phyloP scores from a whole-genome alignment of 1,284 basidiomycete genomes.

The Pterulicium gracile region DNA sequence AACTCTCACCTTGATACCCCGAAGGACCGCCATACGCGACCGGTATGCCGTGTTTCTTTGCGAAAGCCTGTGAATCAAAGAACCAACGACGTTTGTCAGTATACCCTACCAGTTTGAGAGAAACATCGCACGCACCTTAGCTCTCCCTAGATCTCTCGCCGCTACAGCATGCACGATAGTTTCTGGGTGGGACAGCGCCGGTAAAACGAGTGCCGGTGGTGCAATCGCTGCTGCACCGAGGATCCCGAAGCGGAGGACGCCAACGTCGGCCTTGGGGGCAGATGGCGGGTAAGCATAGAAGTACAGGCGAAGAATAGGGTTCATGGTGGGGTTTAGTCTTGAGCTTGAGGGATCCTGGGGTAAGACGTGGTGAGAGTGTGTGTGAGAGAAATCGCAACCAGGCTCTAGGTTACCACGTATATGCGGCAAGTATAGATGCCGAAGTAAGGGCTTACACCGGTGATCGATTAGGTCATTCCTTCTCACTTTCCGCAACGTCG shows the following conservation, averaged over 20 bases:
- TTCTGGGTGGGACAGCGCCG: constrained; percentile 47
- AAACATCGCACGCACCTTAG: too few species aligned
- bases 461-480: too few species aligned
- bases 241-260: constrained; percentile 15
- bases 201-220: constrained; percentile 41
- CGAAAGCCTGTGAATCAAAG: background rate
- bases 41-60: background rate
- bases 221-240: constrained; percentile 59
- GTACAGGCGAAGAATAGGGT: background rate
- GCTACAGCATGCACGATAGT: constrained; percentile 51
- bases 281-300: background rate
- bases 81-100: background rate
- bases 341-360: too few species aligned
- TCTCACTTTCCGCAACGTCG: too few species aligned
- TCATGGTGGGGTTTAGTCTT: too few species aligned
- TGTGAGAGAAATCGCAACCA: too few species aligned
- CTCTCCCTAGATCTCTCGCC: constrained; percentile 42
- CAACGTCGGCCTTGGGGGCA: background rate
- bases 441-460: too few species aligned
- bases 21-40: background rate
- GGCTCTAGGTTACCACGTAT: too few species aligned
- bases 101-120: too few species aligned
- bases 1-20: background rate
- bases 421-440: too few species aligned
- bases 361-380: too few species aligned